Evolutionary conservation across 148 eudicot genomes (phyloP).

Genomic region (Beta vulgaris): DNA sequence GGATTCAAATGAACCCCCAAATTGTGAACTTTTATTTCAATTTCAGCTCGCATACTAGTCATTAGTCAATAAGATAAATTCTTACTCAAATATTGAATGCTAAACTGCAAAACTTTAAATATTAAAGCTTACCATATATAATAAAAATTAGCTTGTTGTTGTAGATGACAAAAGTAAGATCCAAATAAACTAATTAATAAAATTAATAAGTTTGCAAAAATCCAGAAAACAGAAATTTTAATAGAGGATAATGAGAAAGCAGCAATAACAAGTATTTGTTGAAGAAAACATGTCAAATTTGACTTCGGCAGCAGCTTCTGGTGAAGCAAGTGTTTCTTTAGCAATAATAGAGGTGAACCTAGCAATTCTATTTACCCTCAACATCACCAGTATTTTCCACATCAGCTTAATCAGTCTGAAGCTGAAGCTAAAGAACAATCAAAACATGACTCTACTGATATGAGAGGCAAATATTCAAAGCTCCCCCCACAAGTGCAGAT

Average conservation of each 20-base stretch:
- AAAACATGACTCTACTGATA: too few relatives aligned
- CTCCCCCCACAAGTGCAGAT: background rate
- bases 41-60: too few relatives aligned
- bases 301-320: conserved; percentile 63
- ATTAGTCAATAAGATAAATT: too few relatives aligned
- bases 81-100: too few relatives aligned
- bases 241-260: conserved; percentile 44
- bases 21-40: too few relatives aligned
- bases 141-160: conserved; percentile 22
- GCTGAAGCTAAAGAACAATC: conserved; percentile 17
- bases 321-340: conserved; percentile 52
- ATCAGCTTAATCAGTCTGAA: conserved; percentile 11
- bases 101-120: too few relatives aligned
- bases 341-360: conserved; percentile 34
- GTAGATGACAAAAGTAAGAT: conserved; percentile 19
- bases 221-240: conserved; percentile 7
- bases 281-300: conserved; percentile 82
- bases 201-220: conserved; percentile 13
- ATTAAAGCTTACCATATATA: too few relatives aligned
- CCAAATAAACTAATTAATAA: conserved; percentile 3
- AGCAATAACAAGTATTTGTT: conserved; percentile 33
- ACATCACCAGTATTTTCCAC: conserved; percentile 34
- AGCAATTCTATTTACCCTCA: conserved; percentile 29
- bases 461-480: too few relatives aligned
- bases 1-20: too few relatives aligned